Evolutionary conservation across 2,329 filamentous ascomycete genomes (phyloP), one percentile per base, ranked within the genome.

Genomic region (Coniochaeta sp.): DNA sequence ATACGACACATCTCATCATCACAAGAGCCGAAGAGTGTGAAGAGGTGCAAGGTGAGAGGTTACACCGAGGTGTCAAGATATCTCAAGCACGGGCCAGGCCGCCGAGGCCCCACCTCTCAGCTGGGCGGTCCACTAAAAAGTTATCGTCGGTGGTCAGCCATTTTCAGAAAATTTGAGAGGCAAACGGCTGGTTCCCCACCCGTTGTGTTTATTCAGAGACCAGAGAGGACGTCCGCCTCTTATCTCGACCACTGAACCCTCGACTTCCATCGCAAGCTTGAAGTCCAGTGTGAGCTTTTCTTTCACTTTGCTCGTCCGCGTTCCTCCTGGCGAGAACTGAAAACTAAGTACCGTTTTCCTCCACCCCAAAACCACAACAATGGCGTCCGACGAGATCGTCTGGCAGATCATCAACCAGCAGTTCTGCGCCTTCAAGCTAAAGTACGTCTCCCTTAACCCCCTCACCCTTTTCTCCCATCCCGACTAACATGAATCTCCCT

Each of bases 391-490:
- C 77, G 92, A 97, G 72, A 95, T 97, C 58, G 86, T 97, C 57
- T 99, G 94, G 94, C 85, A 91, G 68, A 89, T 96, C 53, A 96
- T 96, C 60, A 95, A 95, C 71, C 89, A 94, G 71, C 88, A 92
- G 66, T 95, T 94, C 65, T 97, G 94, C 75, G 86, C 87, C 49
- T 97, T 91, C 78, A 96, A 96, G 67, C 77, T 97, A 60, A 96
- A 95, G 83, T 90, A 73, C 61, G 81, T 68, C 38, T 12, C 38
- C 14, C n/a, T 16, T 24, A 16, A 3, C 26, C 28, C 10, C 45
- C 38, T 26, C 40, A 9, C 20, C 6, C 26, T 12, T 27, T 7
- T 27, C n/a, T 26, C 9, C 5, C 12, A 13, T 14, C 16, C 33
- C 12, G 18, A 26, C 53, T 55, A 46, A 53, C 48, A 14, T 49